Conservation (phyloP, 352 stramenopile species). For the Pythium periplocum region DNA sequence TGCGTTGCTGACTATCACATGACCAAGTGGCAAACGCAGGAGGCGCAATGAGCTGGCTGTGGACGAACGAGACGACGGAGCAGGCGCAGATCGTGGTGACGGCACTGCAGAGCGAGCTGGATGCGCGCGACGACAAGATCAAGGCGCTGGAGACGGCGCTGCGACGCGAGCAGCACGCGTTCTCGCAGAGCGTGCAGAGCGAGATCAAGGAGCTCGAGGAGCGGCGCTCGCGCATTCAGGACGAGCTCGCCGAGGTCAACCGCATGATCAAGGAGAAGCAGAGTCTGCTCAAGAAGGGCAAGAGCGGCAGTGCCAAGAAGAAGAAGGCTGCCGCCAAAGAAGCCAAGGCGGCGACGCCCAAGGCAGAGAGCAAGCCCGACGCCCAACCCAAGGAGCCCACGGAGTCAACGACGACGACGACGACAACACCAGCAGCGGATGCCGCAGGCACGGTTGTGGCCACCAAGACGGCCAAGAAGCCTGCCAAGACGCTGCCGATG, state of each 20-base stretch:
- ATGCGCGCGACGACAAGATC: constrained; percentile 79
- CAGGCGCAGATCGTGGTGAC: constrained; percentile 83
- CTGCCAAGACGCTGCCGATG: constrained; percentile 38
- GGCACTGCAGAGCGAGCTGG: constrained; percentile 71
- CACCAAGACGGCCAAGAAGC: constrained; percentile 19
- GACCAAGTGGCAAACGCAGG: not conserved
- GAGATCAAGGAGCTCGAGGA: constrained; percentile 67
- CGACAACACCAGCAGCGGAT: constrained; percentile 3
- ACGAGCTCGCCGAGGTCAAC: constrained; percentile 46
- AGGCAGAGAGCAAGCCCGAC: not conserved
- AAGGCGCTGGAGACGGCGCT: constrained; percentile 69
- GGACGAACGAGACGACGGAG: constrained; percentile 81
- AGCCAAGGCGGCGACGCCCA: constrained; percentile 6
- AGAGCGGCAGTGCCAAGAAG: constrained; percentile 32
- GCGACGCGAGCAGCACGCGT: constrained; percentile 69
- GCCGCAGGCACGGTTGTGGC: constrained; percentile 5
- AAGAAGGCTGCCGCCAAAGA: constrained; percentile 26
- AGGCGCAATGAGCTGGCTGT: constrained; percentile 67
- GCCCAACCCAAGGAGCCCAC: constrained; percentile 6
- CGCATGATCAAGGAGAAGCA: constrained; percentile 63
- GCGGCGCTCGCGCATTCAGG: constrained; percentile 30
- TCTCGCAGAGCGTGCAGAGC: constrained; percentile 45
- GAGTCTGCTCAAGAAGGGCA: constrained; percentile 42
- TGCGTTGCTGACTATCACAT: constrained; percentile 5
- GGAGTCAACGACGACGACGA: constrained; percentile 1